Conservation (phyloP, 768 basidiomycete genomes). For the Tephrocybe sp. region DNA sequence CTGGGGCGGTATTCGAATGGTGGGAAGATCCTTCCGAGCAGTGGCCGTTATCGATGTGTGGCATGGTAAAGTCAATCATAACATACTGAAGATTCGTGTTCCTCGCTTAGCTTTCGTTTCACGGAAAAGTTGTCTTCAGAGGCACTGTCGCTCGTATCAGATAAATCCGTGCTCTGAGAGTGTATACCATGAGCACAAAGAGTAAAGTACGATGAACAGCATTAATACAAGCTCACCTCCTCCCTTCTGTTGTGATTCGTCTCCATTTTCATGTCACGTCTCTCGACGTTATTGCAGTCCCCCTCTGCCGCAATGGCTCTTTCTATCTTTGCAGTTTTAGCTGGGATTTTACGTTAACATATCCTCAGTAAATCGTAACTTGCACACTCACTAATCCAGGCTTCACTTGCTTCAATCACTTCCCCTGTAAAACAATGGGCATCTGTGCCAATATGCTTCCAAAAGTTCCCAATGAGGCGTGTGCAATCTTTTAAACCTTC, state of each 20-base stretch:
- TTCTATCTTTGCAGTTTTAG: constrained; percentile 31
- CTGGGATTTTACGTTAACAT: background rate
- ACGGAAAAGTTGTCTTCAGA: constrained; percentile 7
- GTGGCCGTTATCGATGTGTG: background rate
- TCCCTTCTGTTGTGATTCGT: too few relatives aligned
- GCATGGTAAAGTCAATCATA: background rate
- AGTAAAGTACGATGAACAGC: background rate
- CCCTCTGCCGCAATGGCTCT: background rate
- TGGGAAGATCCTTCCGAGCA: background rate
- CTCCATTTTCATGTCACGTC: too few relatives aligned
- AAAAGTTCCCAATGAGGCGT: constrained; percentile 60
- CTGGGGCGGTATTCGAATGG: constrained; percentile 2
- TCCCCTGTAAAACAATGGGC: constrained; percentile 52
- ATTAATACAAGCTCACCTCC: too few relatives aligned
- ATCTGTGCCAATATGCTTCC: constrained; percentile 56
- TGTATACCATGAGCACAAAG: constrained; percentile 3
- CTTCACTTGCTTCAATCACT: constrained; percentile 32
- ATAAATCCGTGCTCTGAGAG: background rate
- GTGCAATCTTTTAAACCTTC: constrained; percentile 54
- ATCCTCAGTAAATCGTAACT: constrained; percentile 3
- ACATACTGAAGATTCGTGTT: constrained; percentile 4
- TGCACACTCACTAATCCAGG: constrained; percentile 57
- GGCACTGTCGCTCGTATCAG: background rate
- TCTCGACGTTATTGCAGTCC: too few relatives aligned
- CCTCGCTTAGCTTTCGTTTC: constrained; percentile 4